These are phyloP conservation scores for Skeletonema tropicum DNA, from an alignment of 108 stramenopile genomes.

Conservation along the genomic window DNA sequence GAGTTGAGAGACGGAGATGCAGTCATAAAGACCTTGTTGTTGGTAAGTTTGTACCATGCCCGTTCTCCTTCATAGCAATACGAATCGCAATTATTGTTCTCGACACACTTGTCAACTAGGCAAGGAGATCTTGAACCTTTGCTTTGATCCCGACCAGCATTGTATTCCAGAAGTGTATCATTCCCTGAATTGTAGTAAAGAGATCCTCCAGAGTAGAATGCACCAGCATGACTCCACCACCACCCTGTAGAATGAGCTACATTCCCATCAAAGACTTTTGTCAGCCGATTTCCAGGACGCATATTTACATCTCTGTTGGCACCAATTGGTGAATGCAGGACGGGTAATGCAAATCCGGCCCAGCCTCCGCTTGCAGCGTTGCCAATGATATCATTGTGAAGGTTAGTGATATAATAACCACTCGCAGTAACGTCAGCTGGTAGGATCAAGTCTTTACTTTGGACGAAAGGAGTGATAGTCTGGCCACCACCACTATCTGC, in stretches of 20 bases:
- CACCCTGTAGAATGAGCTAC: constrained; percentile 47
- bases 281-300: constrained; percentile 19
- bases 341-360: constrained; percentile 55
- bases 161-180: constrained; percentile 26
- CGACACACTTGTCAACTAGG: constrained; percentile 11
- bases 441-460: constrained; percentile 23
- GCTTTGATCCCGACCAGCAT: constrained; percentile 30
- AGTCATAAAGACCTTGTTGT: constrained; percentile 33
- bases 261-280: constrained; percentile 39
- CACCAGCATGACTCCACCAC: constrained; percentile 51
- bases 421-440: constrained; percentile 54
- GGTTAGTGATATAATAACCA: constrained; percentile 54
- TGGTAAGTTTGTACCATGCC: constrained; percentile 21
- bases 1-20: constrained; percentile 30
- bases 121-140: constrained; percentile 15
- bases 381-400: constrained; percentile 53
- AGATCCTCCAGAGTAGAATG: constrained; percentile 53
- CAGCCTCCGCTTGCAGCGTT: constrained; percentile 55
- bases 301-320: constrained; percentile 18
- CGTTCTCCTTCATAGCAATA: constrained; percentile 3
- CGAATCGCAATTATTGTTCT: constrained; percentile 8
- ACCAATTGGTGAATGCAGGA: constrained; percentile 26
- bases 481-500: constrained; percentile 25
- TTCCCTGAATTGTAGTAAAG: constrained; percentile 46
- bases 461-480: constrained; percentile 4